Base-by-base conservation (phyloP, 441 rosid species). In the Sinapis alba region DNA sequence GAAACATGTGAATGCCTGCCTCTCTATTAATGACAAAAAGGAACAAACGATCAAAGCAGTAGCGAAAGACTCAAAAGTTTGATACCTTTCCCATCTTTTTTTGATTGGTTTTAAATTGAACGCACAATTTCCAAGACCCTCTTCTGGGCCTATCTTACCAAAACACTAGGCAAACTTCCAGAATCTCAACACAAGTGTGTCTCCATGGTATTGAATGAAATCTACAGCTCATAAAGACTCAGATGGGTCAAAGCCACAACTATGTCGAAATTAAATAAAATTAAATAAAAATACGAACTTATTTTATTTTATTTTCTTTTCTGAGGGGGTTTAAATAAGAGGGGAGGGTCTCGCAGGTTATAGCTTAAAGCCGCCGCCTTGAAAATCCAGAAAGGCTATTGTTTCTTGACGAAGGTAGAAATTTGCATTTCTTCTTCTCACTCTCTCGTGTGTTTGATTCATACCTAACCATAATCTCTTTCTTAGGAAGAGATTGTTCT, bases 291-390 rank as follows among this genome's bases (percentile, higher is more conserved):
- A 16, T 10, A 60, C 23, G 23, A 60, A 15, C 38, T 28, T 60
- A 8, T 26, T 4, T 41, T 41, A 41, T 41, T 41, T 51, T 18
- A 2, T 3, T 7, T 28, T 26, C 7, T 6, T 6, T 16, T 60
- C 16, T 26, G 10, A 0, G 10, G 43, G 20, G 64, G 63, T 77
- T 71, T 71, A 77, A 77, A 77, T 72, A 77, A 36, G 77, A 72
- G 80, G 62, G 62, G 62, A 65, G 62, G 80, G 80, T 77, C 63
- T 38, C 66, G 72, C 80, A 77, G 76, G 80, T 71, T 77, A 64
- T 16, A 71, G 73, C 65, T 60, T 15, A 43, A 71, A 77, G 80
- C 80, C 80, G 80, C 80, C 80, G 80, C 80, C 80, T 71, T 71
- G 76, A 66, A 66, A 78, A 78, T 51, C 65, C 65, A n/a, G 53